phyloP scores from a whole-genome alignment of 805 yeast genomes.

The Cyberlindnera meyerae region DNA sequence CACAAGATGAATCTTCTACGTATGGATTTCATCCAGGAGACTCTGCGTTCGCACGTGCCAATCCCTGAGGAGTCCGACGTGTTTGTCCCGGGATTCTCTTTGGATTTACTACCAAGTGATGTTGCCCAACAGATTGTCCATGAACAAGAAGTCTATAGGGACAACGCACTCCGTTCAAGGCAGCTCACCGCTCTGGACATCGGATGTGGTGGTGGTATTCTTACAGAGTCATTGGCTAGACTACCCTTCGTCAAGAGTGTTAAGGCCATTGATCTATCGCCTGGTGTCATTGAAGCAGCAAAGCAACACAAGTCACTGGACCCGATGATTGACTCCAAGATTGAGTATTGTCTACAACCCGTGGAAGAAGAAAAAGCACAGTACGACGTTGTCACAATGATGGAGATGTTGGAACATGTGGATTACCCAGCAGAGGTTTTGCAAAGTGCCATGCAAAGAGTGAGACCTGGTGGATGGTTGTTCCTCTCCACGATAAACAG shows the following conservation, averaged over 20 bases:
- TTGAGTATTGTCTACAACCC: conserved; percentile 56
- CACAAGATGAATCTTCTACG: conserved; percentile 92
- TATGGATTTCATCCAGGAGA: conserved; percentile 77
- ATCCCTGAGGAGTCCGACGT: conserved; percentile 30
- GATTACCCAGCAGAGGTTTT: conserved; percentile 75
- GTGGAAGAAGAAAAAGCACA: conserved; percentile 51
- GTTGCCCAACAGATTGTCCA: conserved; percentile 42
- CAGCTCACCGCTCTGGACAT: conserved; percentile 67
- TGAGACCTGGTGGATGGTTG: conserved; percentile 71
- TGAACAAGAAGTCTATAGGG: conserved; percentile 47
- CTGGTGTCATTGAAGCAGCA: conserved; percentile 80
- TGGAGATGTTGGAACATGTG: conserved; percentile 95
- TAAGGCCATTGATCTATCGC: conserved; percentile 79
- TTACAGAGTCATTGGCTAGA: conserved; percentile 84
- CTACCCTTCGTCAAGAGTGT: conserved; percentile 58
- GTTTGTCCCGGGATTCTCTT: conserved; percentile 74
- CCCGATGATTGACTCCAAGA: conserved; percentile 51
- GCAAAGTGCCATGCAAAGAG: conserved; percentile 58
- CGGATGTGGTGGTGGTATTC: conserved; percentile 98
- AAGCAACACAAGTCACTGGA: conserved; percentile 60
- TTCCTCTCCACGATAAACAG: conserved; percentile 91
- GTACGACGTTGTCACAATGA: conserved; percentile 80
- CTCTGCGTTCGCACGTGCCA: conserved; percentile 34
- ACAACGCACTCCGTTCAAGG: conserved; percentile 26
- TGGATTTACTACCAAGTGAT: conserved; percentile 57